A percentile compares a stretch with the other conserved stretches of the same genome.
Evolutionary conservation across 768 basidiomycete species (phyloP).

Genomic region (Pisolithus albus): DNA sequence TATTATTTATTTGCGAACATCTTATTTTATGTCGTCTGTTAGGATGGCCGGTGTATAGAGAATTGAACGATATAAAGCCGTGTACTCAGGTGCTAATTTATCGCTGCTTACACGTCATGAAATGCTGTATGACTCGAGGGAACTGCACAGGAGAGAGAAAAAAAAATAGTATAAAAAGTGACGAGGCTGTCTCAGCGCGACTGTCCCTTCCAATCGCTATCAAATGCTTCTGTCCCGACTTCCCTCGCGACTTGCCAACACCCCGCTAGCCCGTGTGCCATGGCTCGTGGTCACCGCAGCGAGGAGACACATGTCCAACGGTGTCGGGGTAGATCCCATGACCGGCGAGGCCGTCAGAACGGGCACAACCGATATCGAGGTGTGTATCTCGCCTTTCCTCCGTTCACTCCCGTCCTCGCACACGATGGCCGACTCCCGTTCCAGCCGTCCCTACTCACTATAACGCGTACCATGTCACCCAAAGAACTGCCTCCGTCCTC

Average conservation of each 20-base stretch:
- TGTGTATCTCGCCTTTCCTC: constrained; percentile 12
- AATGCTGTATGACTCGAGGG: too few species aligned
- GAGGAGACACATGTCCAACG: constrained; percentile 9
- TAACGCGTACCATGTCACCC: constrained; percentile 45
- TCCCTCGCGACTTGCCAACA: constrained; percentile 7
- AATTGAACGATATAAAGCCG: too few species aligned
- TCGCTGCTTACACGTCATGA: too few species aligned
- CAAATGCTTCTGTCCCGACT: constrained; percentile 17
- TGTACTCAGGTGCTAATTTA: too few species aligned
- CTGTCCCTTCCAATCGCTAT: too few species aligned
- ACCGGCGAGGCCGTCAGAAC: constrained; percentile 39
- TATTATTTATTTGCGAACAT: too few species aligned
- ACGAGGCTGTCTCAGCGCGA: too few species aligned
- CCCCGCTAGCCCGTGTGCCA: not conserved
- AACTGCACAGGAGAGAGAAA: too few species aligned
- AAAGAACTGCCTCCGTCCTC: constrained; percentile 58
- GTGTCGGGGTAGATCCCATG: constrained; percentile 32
- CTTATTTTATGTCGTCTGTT: too few species aligned
- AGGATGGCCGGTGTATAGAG: too few species aligned
- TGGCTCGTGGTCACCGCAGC: constrained; percentile 8
- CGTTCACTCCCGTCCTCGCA: not conserved
- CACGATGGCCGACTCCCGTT: not conserved
- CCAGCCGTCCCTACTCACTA: constrained; percentile 48
- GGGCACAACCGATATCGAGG: constrained; percentile 44
- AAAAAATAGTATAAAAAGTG: too few species aligned